A percentile compares a stretch with the other conserved stretches of the same genome.
Conservation (phyloP, 2,329 filamentous ascomycete genomes). For the Paecilomyces sp. region DNA sequence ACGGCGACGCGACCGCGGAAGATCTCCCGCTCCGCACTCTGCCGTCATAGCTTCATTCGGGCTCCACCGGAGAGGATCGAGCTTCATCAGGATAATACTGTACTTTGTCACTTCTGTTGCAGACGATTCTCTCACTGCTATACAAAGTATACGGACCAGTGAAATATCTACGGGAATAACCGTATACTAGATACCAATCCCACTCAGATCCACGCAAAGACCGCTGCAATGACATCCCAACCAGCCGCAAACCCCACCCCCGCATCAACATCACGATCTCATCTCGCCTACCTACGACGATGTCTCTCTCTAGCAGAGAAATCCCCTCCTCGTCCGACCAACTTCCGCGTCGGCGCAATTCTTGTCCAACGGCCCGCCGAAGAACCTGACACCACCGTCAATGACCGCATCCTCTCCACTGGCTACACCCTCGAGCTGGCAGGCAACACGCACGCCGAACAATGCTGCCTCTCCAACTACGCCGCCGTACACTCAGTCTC, state of each 20-base stretch:
- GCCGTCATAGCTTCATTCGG: conserved; percentile 19
- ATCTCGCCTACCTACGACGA: conserved; percentile 54
- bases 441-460: conserved; percentile 94
- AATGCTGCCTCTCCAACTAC: conserved; percentile 76
- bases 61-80: conserved; percentile 10
- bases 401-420: conserved; percentile 59
- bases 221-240: conserved; percentile 7
- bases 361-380: conserved; percentile 47
- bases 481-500: conserved; percentile 25
- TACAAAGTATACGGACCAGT: background rate
- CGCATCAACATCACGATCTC: conserved; percentile 17
- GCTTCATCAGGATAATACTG: background rate
- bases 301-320: conserved; percentile 69
- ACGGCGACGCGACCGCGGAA: conserved; percentile 6
- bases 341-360: conserved; percentile 93
- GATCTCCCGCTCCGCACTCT: conserved; percentile 2
- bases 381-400: conserved; percentile 12
- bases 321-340: conserved; percentile 80
- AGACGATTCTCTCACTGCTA: background rate
- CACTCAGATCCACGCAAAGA: background rate
- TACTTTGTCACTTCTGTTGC: background rate
- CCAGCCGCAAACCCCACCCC: conserved; percentile 2
- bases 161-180: background rate
- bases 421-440: conserved; percentile 86
- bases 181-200: background rate